A percentile compares a stretch with the other conserved stretches of the same genome.
These are phyloP conservation scores for Cyclotella kingstonii DNA, from an alignment of 108 stramenopile genomes.

Conservation along the genomic window DNA sequence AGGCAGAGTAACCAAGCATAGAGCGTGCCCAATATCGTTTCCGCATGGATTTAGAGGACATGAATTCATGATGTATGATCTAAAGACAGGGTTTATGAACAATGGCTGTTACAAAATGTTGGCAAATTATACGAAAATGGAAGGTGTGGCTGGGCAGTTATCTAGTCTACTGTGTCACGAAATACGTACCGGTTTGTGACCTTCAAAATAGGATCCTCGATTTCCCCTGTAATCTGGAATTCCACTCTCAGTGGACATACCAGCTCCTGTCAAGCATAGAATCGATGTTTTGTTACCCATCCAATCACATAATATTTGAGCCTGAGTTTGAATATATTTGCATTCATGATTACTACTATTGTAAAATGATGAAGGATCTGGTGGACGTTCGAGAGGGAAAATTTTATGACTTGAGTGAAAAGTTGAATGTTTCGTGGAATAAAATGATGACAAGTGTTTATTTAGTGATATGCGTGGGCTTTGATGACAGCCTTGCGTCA, in stretches of 20 bases:
- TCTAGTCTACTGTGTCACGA: not conserved
- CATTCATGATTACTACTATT: not conserved
- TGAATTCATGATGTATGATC: constrained; percentile 94
- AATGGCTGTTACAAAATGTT: not conserved
- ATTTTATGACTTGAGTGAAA: constrained; percentile 36
- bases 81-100: not conserved
- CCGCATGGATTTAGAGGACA: constrained; percentile 55
- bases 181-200: constrained; percentile 81
- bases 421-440: not conserved
- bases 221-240: constrained; percentile 97
- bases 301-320: constrained; percentile 40
- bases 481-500: too few species aligned
- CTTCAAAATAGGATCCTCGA: constrained; percentile 88
- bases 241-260: constrained; percentile 93
- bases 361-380: constrained; percentile 38
- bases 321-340: constrained; percentile 3
- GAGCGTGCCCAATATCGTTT: constrained; percentile 96
- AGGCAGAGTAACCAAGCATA: constrained; percentile 83
- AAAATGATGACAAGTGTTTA: not conserved
- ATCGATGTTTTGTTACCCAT: constrained; percentile 51
- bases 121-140: not conserved
- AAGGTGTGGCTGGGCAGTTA: not conserved
- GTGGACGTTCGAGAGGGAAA: constrained; percentile 32
- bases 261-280: constrained; percentile 90
- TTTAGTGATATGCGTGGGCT: not conserved